A percentile compares a stretch with the other conserved stretches of the same genome.
phyloP scores from a whole-genome alignment of 2,329 filamentous ascomycete genomes.

The Fusarium austroafricanum region DNA sequence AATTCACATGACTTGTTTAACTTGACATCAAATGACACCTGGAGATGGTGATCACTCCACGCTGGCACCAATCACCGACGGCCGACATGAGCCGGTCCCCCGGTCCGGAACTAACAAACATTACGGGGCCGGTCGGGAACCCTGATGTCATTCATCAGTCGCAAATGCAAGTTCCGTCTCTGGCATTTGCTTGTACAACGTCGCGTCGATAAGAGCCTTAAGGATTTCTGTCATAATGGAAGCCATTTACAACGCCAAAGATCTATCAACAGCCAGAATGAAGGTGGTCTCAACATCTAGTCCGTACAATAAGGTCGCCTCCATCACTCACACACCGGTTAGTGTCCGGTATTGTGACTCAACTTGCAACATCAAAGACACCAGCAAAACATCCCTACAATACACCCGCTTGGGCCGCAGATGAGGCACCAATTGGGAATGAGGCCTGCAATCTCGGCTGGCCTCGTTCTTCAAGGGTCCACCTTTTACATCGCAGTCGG shows the following conservation, averaged over 20 bases:
- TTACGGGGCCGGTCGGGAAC: conserved; percentile 23
- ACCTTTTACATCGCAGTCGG: background rate
- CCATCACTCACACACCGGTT: background rate
- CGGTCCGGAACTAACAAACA: conserved; percentile 28
- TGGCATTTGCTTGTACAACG: background rate
- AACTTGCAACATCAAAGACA: background rate
- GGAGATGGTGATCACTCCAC: conserved; percentile 8
- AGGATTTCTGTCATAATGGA: background rate
- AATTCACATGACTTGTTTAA: conserved; percentile 31
- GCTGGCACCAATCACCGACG: conserved; percentile 26
- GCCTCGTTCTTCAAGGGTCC: conserved; percentile 2
- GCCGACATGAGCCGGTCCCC: conserved; percentile 30
- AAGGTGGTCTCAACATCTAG: background rate
- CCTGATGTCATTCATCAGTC: conserved; percentile 17
- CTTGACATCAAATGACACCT: conserved; percentile 21
- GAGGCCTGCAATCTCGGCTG: background rate
- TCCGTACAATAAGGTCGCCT: background rate
- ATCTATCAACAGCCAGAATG: background rate
- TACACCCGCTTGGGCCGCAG: background rate
- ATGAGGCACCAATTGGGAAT: background rate
- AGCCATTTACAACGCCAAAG: background rate
- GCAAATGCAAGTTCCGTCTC: conserved; percentile 8
- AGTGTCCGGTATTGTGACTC: background rate
- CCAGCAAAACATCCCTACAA: background rate
- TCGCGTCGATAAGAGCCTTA: background rate